phyloP scores from a whole-genome alignment of 1,284 basidiomycete genomes.

The Cutaneotrichosporon mucoides region DNA sequence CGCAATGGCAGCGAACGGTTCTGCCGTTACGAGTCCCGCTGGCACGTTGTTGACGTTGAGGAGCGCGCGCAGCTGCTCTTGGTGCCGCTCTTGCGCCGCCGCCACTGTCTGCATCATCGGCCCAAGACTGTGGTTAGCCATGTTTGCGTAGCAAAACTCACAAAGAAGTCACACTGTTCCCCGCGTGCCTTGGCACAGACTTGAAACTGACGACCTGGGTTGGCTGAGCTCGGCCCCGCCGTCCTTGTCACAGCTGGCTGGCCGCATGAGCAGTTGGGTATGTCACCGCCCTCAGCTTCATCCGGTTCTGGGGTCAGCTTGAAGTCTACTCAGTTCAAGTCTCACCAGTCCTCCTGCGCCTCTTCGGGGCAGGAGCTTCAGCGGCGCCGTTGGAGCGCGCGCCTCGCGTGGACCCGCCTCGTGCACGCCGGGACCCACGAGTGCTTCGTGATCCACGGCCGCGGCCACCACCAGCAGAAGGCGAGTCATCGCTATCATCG shows the following conservation, averaged over 20 bases:
- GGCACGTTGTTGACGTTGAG: not conserved
- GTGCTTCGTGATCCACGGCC: slow-evolving; percentile 13
- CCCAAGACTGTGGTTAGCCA: slow-evolving; percentile 54
- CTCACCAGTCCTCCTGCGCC: not conserved
- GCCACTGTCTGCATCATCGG: slow-evolving; percentile 47
- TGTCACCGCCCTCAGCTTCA: not conserved
- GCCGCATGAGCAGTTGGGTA: slow-evolving; percentile 56
- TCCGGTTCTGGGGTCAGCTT: not conserved
- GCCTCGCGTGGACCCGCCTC: slow-evolving; percentile 17
- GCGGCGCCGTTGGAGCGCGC: not conserved
- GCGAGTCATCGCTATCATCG: slow-evolving; percentile 23
- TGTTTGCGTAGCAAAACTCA: slow-evolving; percentile 12
- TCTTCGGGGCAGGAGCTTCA: slow-evolving; percentile 2
- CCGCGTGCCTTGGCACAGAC: slow-evolving; percentile 57
- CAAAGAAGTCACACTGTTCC: slow-evolving; percentile 65
- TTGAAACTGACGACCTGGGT: slow-evolving; percentile 65
- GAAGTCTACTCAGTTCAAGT: too few species aligned
- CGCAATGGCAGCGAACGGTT: slow-evolving; percentile 62
- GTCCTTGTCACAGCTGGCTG: slow-evolving; percentile 55
- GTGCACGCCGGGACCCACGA: not conserved
- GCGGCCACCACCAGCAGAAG: slow-evolving; percentile 22
- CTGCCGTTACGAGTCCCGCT: slow-evolving; percentile 1
- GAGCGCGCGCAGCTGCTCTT: slow-evolving; percentile 1
- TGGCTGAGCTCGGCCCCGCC: slow-evolving; percentile 56
- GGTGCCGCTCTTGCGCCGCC: not conserved